These are phyloP conservation scores for Arthrobotrys entomopaga DNA, from an alignment of 2,329 filamentous ascomycete genomes.

Conservation along the genomic window DNA sequence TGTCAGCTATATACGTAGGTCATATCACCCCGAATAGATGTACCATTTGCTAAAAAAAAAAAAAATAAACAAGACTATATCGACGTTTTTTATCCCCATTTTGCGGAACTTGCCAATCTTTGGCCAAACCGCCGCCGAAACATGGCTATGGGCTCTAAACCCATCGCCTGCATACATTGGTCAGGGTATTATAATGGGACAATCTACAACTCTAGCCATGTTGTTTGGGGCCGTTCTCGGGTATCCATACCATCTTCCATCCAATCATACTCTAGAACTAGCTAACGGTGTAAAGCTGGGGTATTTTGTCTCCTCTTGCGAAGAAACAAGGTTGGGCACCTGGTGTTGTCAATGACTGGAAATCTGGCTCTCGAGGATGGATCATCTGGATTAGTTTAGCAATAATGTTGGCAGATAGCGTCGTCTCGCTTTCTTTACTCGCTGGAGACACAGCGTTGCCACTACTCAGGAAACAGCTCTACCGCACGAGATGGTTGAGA, in stretches of 20 bases:
- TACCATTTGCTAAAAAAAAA: constrained; percentile 21
- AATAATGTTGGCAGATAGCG: constrained; percentile 94
- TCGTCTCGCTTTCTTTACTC: constrained; percentile 79
- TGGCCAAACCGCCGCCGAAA: constrained; percentile 75
- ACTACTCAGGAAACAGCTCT: constrained; percentile 3
- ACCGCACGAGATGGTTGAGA: constrained; percentile 6
- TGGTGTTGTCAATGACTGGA: constrained; percentile 87
- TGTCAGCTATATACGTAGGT: constrained; percentile 69
- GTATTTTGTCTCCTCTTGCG: constrained; percentile 84
- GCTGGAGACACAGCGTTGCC: constrained; percentile 46
- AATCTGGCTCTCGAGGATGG: constrained; percentile 94
- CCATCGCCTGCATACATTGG: constrained; percentile 97
- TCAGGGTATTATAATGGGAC: constrained; percentile 98
- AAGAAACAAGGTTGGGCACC: constrained; percentile 89
- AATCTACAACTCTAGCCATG: constrained; percentile 95
- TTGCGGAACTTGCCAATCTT: constrained; percentile 88
- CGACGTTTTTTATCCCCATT: constrained; percentile 88
- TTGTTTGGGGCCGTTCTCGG: constrained; percentile 83
- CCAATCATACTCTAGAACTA: constrained; percentile 1
- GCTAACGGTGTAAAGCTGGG: constrained; percentile 72
- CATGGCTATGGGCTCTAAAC: constrained; percentile 96
- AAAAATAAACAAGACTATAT: constrained; percentile 71
- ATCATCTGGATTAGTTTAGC: constrained; percentile 96
- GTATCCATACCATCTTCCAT: constrained; percentile 7
- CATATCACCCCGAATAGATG: constrained; percentile 24